Evolutionary conservation across 2,329 filamentous ascomycete species (phyloP), one percentile per base, ranked within the genome.

Genomic region (Cladosporium halotolerans): DNA sequence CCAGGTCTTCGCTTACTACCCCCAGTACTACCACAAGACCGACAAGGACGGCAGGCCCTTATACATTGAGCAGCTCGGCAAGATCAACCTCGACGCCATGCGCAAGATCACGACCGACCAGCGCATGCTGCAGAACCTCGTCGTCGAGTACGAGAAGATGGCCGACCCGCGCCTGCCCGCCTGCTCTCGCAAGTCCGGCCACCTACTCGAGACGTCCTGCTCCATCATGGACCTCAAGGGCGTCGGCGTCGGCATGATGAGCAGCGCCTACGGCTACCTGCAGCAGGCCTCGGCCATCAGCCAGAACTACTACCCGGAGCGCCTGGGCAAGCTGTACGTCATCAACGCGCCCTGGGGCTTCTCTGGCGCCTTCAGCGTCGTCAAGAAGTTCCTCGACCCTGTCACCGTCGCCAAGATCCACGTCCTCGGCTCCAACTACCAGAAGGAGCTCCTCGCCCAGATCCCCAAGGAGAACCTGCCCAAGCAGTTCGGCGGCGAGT

Each of bases 301-400:
- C 60, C 93, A 97, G 76, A 96, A 97, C 81, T 95, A 97, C 83
- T 99, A 99, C 76, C 93, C 93, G 7, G 93, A 99, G 80, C 88
- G 93, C 55, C 80, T 99, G 55, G 93, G 93, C 67, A 91, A 90
- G 74, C 80, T 99, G 69, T 99, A 96, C 80, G 77, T 99, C 64
- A 96, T 99, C 83, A 99, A 99, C 75, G 89, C 92, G 3, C 90
- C 90, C 16, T 97, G 91, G 91, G 91, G 91, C 23, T 97, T 97
- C 79, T 85, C 85, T 57, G 80, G 81, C 62, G 87, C 90, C 58
- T 99, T 93, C 80, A 79, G 76, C 68, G 80, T 95, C 54, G 82
- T 97, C 73, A 96, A 95, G 80, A 84, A 84, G 61, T 97, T 93
- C 83, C 81, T 99, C 65, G 93, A 99, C 75, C 93, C 93, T 48